Percentiles rank a stretch among this genome's conserved stretches.
Evolutionary conservation across 768 basidiomycete genomes (phyloP).

Genomic region (Boletus tylopilopsis): DNA sequence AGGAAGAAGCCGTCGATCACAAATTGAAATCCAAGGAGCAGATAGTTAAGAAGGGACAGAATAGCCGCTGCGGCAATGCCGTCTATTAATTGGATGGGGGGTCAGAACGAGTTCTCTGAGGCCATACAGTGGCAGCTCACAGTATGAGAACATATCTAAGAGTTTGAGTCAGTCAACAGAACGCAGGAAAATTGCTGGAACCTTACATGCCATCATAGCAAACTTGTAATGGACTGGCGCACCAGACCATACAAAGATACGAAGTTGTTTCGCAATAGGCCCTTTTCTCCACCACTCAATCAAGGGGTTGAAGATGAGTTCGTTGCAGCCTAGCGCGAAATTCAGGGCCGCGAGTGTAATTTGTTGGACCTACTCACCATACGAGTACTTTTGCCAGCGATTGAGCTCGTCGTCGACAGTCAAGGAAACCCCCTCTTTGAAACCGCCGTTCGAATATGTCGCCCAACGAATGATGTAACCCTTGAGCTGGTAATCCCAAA

Average conservation of each 20-base stretch:
- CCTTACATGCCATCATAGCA: slow-evolving; percentile 50
- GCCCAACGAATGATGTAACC: slow-evolving; percentile 51
- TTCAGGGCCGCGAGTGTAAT: slow-evolving; percentile 26
- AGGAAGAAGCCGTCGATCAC: slow-evolving; percentile 71
- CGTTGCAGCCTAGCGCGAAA: slow-evolving; percentile 20
- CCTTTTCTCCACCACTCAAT: slow-evolving; percentile 73
- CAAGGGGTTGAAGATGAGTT: slow-evolving; percentile 85
- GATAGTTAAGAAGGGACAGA: slow-evolving; percentile 70
- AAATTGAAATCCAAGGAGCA: slow-evolving; percentile 69
- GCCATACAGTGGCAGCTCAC: slow-evolving; percentile 32
- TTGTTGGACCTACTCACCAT: slow-evolving; percentile 44
- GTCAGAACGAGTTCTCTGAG: neutral
- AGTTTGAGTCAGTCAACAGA: neutral
- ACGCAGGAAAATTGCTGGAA: neutral
- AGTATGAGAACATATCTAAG: slow-evolving; percentile 50
- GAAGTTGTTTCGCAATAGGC: slow-evolving; percentile 79
- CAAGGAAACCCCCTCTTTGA: slow-evolving; percentile 90
- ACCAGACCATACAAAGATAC: slow-evolving; percentile 69
- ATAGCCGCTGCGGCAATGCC: slow-evolving; percentile 67
- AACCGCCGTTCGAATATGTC: slow-evolving; percentile 80
- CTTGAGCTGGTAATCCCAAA: slow-evolving; percentile 22
- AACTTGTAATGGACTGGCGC: slow-evolving; percentile 84
- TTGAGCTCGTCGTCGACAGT: slow-evolving; percentile 91
- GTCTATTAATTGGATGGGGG: slow-evolving; percentile 10
- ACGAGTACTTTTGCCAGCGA: slow-evolving; percentile 88